A percentile compares a stretch with the other conserved stretches of the same genome.
Evolutionary conservation across 306 rosid species (phyloP).

Genomic region (Dryas alaskensis): DNA sequence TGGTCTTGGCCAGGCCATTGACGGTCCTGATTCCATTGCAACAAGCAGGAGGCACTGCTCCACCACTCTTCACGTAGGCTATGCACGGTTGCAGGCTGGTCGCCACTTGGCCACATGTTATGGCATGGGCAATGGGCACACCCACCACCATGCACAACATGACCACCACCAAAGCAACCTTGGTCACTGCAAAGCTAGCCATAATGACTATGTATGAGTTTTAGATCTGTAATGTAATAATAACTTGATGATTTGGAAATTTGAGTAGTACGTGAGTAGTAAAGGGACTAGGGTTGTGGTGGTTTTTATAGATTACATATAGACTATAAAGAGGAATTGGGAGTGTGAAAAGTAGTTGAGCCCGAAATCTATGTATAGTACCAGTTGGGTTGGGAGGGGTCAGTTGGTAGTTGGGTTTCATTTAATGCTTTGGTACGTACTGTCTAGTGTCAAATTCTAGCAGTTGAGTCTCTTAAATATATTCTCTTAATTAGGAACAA

Average conservation of each 20-base stretch:
- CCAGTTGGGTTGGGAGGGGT: no score
- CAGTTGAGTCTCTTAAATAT: no score
- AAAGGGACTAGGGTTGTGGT: no score
- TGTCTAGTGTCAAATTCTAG: no score
- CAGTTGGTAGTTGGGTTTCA: slow-evolving; percentile 1
- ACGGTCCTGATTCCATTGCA: slow-evolving; percentile 15
- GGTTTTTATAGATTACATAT: no score
- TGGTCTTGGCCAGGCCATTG: slow-evolving; percentile 5
- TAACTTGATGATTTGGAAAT: not conserved
- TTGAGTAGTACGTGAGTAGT: not conserved
- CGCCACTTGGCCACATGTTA: slow-evolving; percentile 29
- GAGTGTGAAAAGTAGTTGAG: no score
- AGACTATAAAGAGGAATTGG: no score
- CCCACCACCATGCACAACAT: slow-evolving; percentile 27
- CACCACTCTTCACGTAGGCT: not conserved
- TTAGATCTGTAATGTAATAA: no score
- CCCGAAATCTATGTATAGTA: no score
- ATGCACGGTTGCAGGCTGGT: slow-evolving; percentile 20
- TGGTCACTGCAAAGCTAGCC: slow-evolving; percentile 21
- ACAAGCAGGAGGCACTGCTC: not conserved
- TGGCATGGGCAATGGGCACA: slow-evolving; percentile 32
- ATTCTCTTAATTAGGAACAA: no score
- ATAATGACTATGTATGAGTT: not conserved
- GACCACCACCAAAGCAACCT: slow-evolving; percentile 19
- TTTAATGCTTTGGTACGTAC: not conserved